Evolutionary conservation across 352 stramenopile species (phyloP).

Genomic region (Phytophthora megakarya): DNA sequence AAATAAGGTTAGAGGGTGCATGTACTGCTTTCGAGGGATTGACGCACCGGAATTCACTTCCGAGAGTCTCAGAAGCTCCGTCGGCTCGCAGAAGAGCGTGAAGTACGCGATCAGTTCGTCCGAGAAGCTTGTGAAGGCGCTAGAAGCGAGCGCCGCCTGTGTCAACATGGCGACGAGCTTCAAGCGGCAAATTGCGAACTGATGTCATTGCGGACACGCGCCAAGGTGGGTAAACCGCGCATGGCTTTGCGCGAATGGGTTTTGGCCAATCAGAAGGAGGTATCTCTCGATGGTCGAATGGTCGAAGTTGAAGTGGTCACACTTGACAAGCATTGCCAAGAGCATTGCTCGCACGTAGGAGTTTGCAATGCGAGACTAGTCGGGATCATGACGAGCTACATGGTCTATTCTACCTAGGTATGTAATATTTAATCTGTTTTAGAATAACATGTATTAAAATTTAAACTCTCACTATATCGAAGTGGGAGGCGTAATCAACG

Average conservation of each 20-base stretch:
- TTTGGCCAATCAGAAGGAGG: constrained; percentile 20
- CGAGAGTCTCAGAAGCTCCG: constrained; percentile 65
- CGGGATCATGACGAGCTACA: too few relatives aligned
- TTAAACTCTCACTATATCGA: too few relatives aligned
- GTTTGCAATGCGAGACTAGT: not conserved
- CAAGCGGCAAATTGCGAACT: constrained; percentile 1
- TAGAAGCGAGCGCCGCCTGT: constrained; percentile 61
- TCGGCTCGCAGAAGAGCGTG: constrained; percentile 68
- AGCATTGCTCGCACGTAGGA: not conserved
- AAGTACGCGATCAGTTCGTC: constrained; percentile 83
- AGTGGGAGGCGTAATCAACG: not conserved
- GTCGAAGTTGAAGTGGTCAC: constrained; percentile 24
- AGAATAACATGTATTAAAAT: too few relatives aligned
- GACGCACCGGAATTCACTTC: constrained; percentile 75
- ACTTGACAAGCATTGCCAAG: not conserved
- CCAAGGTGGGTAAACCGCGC: constrained; percentile 6
- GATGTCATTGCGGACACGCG: constrained; percentile 15
- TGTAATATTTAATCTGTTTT: too few relatives aligned
- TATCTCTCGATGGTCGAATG: constrained; percentile 14
- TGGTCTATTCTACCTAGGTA: too few relatives aligned
- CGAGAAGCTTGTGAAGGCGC: constrained; percentile 64
- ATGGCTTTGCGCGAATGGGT: constrained; percentile 15
- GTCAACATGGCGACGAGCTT: constrained; percentile 40
- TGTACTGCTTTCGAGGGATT: too few relatives aligned
- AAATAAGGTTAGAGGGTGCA: not conserved